Evolutionary conservation across 2,329 filamentous ascomycete species (phyloP).

Genomic region (Venturia oleaginea): DNA sequence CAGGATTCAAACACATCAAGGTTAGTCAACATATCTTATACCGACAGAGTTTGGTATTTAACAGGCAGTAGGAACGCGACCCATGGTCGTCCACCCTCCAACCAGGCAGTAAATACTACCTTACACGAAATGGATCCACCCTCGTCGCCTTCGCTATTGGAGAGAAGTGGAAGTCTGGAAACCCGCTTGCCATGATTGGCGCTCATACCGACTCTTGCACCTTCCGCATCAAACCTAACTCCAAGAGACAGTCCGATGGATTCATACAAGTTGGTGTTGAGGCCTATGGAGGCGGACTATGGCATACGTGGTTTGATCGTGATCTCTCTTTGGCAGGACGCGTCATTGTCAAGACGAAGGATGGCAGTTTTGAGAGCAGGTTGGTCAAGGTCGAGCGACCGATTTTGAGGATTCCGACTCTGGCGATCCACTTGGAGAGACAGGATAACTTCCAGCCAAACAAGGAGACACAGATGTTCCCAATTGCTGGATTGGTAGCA

Average conservation of each 20-base stretch:
- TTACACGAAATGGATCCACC: conserved; percentile 87
- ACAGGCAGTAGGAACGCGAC: conserved; percentile 85
- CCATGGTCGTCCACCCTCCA: conserved; percentile 72
- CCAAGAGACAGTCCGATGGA: conserved; percentile 75
- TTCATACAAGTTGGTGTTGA: conserved; percentile 94
- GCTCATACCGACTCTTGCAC: conserved; percentile 94
- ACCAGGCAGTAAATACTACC: conserved; percentile 90
- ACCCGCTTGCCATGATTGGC: conserved; percentile 84
- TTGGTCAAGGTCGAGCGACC: conserved; percentile 86
- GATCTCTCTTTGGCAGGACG: conserved; percentile 86
- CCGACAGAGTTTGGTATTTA: too few relatives aligned
- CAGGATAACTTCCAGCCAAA: conserved; percentile 84
- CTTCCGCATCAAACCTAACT: conserved; percentile 86
- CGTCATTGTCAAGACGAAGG: conserved; percentile 66
- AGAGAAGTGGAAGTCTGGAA: conserved; percentile 81
- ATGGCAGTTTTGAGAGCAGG: conserved; percentile 70
- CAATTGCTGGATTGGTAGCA: conserved; percentile 78
- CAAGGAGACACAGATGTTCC: conserved; percentile 93
- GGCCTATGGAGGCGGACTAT: conserved; percentile 92
- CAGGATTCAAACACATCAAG: conserved; percentile 79
- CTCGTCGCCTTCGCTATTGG: conserved; percentile 90
- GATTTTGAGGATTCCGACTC: conserved; percentile 81
- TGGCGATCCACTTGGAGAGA: conserved; percentile 89
- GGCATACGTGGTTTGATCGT: conserved; percentile 97
- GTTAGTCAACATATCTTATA: too few relatives aligned